Percentiles rank a stretch among this genome's conserved stretches.
Evolutionary conservation across 192 early-diverging fungal genomes (phyloP).

Genomic region (Coemansia sp.): DNA sequence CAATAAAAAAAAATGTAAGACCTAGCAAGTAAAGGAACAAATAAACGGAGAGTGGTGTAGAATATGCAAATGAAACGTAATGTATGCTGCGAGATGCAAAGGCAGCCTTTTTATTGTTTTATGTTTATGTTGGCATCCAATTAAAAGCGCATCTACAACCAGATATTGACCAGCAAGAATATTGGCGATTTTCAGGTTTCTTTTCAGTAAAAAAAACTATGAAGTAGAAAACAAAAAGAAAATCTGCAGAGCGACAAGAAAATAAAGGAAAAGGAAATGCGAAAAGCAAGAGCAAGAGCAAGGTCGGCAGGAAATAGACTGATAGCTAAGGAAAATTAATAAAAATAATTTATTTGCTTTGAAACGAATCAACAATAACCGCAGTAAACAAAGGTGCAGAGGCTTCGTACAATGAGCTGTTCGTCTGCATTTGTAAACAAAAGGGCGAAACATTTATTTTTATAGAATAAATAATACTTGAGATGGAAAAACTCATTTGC

Average conservation of each 20-base stretch:
- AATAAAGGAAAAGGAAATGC: neutral
- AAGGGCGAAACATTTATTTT: neutral
- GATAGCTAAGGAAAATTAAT: neutral
- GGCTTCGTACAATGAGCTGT: neutral
- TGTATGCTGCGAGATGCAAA: too few species aligned
- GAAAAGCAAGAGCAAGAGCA: neutral
- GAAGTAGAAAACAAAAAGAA: neutral
- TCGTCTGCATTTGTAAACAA: neutral
- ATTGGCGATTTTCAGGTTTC: neutral
- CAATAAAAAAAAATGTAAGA: neutral
- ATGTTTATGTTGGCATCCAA: neutral
- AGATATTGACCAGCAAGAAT: neutral
- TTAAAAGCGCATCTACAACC: neutral
- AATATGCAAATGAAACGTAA: too few species aligned
- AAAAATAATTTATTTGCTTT: neutral
- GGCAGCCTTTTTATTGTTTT: too few species aligned
- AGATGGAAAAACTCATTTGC: neutral
- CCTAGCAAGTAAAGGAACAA: neutral
- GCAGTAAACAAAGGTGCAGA: constrained; percentile 1
- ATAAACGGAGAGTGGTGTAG: too few species aligned
- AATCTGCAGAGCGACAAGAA: neutral
- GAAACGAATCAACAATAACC: neutral
- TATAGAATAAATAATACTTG: neutral
- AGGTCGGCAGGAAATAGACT: neutral
- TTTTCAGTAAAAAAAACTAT: neutral